Evolutionary conservation across 73 alveolate species (phyloP).

Genomic region (Tetrahymena thermophila): DNA sequence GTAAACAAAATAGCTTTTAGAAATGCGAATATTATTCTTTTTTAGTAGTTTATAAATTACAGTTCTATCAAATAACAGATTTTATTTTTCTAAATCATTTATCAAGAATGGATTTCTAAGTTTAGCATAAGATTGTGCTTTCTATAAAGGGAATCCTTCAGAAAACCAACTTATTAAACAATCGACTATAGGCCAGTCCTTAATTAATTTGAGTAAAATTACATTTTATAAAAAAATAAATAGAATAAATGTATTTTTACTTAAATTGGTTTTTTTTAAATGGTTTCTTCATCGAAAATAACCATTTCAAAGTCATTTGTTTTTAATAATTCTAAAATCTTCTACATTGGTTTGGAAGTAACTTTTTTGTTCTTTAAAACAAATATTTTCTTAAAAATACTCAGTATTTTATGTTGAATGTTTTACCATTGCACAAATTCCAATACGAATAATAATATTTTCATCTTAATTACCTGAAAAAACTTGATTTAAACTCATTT

Average conservation of each 20-base stretch:
- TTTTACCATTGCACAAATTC: neutral
- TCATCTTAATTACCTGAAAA: neutral
- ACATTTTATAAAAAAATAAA: too few species aligned
- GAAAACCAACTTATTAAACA: constrained; percentile 83
- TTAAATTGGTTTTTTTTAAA: neutral
- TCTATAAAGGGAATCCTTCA: constrained; percentile 82
- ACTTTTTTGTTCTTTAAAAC: neutral
- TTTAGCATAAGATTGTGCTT: constrained; percentile 73
- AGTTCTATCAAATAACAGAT: constrained; percentile 86
- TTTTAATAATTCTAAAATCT: neutral
- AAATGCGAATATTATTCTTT: constrained; percentile 26
- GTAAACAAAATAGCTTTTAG: constrained; percentile 18
- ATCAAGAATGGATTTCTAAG: constrained; percentile 77
- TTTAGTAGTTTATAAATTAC: constrained; percentile 46
- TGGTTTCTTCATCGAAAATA: neutral
- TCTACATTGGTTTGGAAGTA: neutral
- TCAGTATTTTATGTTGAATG: too few species aligned
- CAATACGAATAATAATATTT: neutral
- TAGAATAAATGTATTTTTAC: neutral
- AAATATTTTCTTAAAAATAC: neutral
- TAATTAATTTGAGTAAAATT: too few species aligned
- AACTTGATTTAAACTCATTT: neutral
- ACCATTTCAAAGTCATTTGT: neutral
- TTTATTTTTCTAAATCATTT: constrained; percentile 80
- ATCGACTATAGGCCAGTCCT: constrained; percentile 83